Base-by-base conservation (phyloP, 2,329 filamentous ascomycete genomes). In the Fusarium haematococcum region DNA sequence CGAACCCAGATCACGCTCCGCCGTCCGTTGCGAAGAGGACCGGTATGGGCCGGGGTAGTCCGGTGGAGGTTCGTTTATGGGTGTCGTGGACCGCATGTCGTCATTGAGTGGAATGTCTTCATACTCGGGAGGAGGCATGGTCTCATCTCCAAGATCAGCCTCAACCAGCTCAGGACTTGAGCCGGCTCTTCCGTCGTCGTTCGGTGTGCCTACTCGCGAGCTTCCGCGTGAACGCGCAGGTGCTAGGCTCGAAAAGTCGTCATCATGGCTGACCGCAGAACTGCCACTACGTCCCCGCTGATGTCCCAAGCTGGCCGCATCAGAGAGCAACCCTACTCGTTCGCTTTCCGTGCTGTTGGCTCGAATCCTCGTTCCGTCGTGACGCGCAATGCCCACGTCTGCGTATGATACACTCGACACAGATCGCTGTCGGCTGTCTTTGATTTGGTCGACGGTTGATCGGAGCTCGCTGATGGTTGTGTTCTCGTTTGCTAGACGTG, bases 381-480 rank as follows among this genome's bases (percentile, higher is more conserved):
- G 93, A 52, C 92, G 87, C 1, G 93, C 93, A 16, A 95, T 89
- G 37, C 94, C 94, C 6, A 97, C 82, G 48, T 94, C 92, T 11
- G 89, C 92, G 77, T 97, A 97, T 50, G 91, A 91, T 20, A 97
- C 94, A 65, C 91, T 92, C 52, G 92, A 94, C 5, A 95, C 91
- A 18, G 92, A 88, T 30, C 92, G 88, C 66, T 93, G 89, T 20
- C 93, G 88, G 70, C 87, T 86, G 16, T 88, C 86, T 78, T 89
- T 90, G 50, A 91, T 84, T 11, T 88, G 86, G 11, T 88, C 86
- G 70, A 91, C 88, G 37, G 88, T 84, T n/a, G 83, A 81, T 20
- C 90, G 87, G 39, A 91, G 83, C 14, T 91, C 90, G 33, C 87
- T 86, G n/a, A 88, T 88, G 71, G 87, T 84, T 18, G 88, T 88